Evolutionary conservation across 805 yeast genomes (phyloP).

Genomic region (Suhomyces sp.): DNA sequence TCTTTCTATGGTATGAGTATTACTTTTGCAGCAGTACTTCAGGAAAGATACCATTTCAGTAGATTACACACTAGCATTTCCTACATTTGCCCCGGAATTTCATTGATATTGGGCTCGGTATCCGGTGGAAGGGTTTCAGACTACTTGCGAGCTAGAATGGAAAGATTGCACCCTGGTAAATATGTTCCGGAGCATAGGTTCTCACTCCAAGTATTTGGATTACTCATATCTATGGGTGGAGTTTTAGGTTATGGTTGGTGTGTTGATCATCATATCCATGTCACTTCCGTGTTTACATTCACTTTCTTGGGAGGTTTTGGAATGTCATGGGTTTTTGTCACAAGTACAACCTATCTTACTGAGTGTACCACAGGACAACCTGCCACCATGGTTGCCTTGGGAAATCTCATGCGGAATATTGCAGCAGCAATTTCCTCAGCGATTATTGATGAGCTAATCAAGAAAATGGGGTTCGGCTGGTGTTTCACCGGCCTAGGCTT

Average conservation of each 20-base stretch:
- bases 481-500: slow-evolving; percentile 52
- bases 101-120: slow-evolving; percentile 48
- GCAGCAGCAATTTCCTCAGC: slow-evolving; percentile 56
- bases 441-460: slow-evolving; percentile 33
- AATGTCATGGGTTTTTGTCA: slow-evolving; percentile 53
- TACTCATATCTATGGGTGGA: slow-evolving; percentile 42
- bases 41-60: slow-evolving; percentile 34
- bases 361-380: slow-evolving; percentile 50
- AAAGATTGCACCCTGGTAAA: slow-evolving; percentile 21
- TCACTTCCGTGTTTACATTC: slow-evolving; percentile 41
- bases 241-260: slow-evolving; percentile 55
- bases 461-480: slow-evolving; percentile 50
- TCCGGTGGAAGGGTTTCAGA: slow-evolving; percentile 51
- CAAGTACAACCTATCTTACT: slow-evolving; percentile 52
- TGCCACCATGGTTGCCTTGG: slow-evolving; percentile 53
- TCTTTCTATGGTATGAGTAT: slow-evolving; percentile 53
- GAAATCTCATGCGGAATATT: slow-evolving; percentile 49
- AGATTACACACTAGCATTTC: slow-evolving; percentile 41
- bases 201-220: slow-evolving; percentile 42
- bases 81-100: slow-evolving; percentile 52
- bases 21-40: slow-evolving; percentile 43
- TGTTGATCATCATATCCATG: slow-evolving; percentile 35
- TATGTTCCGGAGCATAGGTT: slow-evolving; percentile 49
- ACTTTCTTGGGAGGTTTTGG: slow-evolving; percentile 50
- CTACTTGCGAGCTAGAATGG: slow-evolving; percentile 24